Conservation (phyloP, 768 basidiomycete species). For the Boletellus emodensis region DNA sequence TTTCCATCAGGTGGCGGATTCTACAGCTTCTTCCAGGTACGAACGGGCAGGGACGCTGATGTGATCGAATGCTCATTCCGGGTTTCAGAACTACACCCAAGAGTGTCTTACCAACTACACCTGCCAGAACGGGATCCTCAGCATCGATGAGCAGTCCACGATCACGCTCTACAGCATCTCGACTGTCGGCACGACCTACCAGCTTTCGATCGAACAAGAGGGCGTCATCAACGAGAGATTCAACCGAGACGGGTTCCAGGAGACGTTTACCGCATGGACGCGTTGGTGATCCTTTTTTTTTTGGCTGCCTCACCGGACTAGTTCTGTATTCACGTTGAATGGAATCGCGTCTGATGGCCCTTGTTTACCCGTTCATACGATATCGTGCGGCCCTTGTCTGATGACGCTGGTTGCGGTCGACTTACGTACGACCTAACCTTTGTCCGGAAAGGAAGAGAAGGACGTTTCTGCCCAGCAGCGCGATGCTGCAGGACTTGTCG, state of each 20-base stretch:
- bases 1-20: constrained; percentile 39
- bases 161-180: constrained; percentile 45
- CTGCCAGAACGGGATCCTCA: constrained; percentile 43
- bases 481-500: constrained; percentile 88
- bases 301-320: background rate
- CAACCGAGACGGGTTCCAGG: constrained; percentile 44
- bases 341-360: too few species aligned
- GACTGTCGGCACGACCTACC: constrained; percentile 42
- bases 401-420: constrained; percentile 5
- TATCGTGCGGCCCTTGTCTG: constrained; percentile 1
- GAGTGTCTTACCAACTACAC: constrained; percentile 34
- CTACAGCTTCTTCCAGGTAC: constrained; percentile 51
- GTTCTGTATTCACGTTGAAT: too few species aligned
- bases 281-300: constrained; percentile 17
- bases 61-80: background rate
- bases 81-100: constrained; percentile 37
- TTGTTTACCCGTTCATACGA: too few species aligned
- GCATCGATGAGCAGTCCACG: constrained; percentile 39
- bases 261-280: constrained; percentile 37
- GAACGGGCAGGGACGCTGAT: background rate
- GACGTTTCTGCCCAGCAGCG: constrained; percentile 41
- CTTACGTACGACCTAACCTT: constrained; percentile 8
- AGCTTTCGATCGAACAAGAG: constrained; percentile 36
- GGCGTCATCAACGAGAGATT: constrained; percentile 34
- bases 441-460: constrained; percentile 7